Base-by-base conservation (phyloP, 441 rosid genomes). In the Jatropha podagrica region DNA sequence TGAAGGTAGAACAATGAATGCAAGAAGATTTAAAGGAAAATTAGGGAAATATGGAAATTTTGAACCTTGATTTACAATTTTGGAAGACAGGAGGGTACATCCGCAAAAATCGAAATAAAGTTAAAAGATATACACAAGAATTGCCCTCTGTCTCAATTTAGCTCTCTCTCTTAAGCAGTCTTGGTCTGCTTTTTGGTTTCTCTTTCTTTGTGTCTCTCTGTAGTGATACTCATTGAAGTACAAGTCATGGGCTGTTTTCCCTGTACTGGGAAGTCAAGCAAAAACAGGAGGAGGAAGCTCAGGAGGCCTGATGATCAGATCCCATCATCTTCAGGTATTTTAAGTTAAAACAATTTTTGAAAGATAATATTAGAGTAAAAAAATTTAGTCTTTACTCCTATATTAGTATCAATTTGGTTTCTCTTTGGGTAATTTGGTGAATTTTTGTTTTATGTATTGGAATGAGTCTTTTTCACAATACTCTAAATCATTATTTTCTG, bases 201-300 rank as follows among this genome's bases (percentile, higher is more conserved):
- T 61, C 10, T 59, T 14, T 64, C 14, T 7, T 40, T 44, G 18
- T 70, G 18, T 70, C 51, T 15, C 40, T 37, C 66, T 4, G 41
- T 26, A 27, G 78, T 56, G 66, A 58, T 76, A 69, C 67, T 49
- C 55, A 5, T 58, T 70, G 60, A 81, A 79, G 72, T 61, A 18
- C 12, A 52, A 62, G 68, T 55, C 64, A 87, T 89, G 93, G 90
- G 91, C 32, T 87, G 90, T 84, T 85, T 84, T 77, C 85, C 78
- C 41, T 87, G 93, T 66, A 81, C 80, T 73, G 87, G 91, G 73
- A 86, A 86, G 61, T 74, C 88, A 46, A 79, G 62, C 71, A 83
- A 85, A 74, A 79, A 80, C 74, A 76, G 59, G n/a, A 82, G 70
- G 77, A 85, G 75, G 79, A 77, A 48, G 67, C 71, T 71, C 75